Evolutionary conservation across 345 rosid species (phyloP).

Genomic region (Corymbia maculata): DNA sequence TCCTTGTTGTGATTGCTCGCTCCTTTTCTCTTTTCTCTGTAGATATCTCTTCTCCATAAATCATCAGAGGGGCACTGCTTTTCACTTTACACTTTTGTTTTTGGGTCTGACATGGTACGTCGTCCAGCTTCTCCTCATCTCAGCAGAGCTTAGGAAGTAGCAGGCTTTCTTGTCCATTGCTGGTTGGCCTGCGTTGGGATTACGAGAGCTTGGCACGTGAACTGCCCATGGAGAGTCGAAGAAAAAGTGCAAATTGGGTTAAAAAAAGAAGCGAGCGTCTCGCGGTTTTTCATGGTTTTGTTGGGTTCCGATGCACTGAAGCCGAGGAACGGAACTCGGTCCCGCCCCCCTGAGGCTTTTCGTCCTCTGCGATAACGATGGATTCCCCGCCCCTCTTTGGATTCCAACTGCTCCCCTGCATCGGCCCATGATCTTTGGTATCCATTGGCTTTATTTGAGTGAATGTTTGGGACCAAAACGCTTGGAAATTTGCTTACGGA

Average conservation of each 20-base stretch:
- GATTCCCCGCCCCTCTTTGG: neutral
- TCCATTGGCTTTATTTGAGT: neutral
- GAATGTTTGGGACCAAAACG: neutral
- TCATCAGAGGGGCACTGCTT: neutral
- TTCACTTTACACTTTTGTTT: neutral
- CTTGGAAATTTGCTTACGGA: neutral
- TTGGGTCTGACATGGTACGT: neutral
- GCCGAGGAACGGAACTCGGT: conserved; percentile 7
- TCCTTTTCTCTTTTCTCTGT: neutral
- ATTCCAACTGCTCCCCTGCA: neutral
- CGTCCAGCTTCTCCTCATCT: neutral
- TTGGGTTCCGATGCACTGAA: conserved; percentile 12
- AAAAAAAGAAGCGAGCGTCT: neutral
- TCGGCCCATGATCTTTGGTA: neutral
- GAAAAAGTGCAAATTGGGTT: neutral
- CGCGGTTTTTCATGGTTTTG: conserved; percentile 20
- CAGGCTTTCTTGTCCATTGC: neutral
- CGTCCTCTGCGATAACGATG: conserved; percentile 13
- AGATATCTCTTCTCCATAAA: neutral
- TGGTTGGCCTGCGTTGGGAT: neutral
- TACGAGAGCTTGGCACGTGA: neutral
- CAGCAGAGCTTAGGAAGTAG: neutral
- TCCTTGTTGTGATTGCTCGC: fast-evolving
- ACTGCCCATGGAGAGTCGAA: neutral
- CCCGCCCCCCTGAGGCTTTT: conserved; percentile 14